Evolutionary conservation across 2,329 filamentous ascomycete species (phyloP), one percentile per base, ranked within the genome.

Genomic region (Phoma herbarum): DNA sequence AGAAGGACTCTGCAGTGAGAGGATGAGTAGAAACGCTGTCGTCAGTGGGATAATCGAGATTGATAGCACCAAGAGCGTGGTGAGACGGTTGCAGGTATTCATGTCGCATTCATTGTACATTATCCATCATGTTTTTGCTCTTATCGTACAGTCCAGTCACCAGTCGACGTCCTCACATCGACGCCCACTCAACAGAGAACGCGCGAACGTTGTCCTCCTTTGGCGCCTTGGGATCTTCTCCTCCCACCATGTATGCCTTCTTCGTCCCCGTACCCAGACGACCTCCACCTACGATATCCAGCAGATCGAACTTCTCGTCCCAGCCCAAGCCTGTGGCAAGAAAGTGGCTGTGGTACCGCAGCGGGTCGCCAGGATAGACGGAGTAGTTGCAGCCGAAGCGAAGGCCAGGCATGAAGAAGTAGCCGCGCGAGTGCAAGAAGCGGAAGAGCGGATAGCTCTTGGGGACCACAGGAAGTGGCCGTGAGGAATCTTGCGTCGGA

Each of bases 281-380:
- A 5, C 95, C 95, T 8, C 92, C 93, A 20, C 88, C 90, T 16
- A 98, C 89, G 14, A 99, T 81, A 65, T 97, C 91, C 66, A 97
- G 84, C 70, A 98, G 81, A 35, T 90, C 85, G 56, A 99, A 89
- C 67, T 93, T 87, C 69, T 97, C 87, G 60, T 97, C 88, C 92
- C 93, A 98, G n/a, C 83, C 87, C 67, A 90, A 87, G 29, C 90
- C 88, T n/a, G 89, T 90, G 8, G 90, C 91, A 68, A 97, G 85
- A 75, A 97, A 98, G 76, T 99, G 95, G 44, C 92, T 95, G 77
- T 99, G 95, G 75, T 96, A 99, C 11, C 95, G 89, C 50, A 99
- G 82, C 1, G 95, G 93, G 75, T 99, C 95, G 44, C 95, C 95
- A 0, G 95, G 95, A 70, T 99, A 99, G 5, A 96, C 92, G 67